Percentiles rank a stretch among this genome's conserved stretches.
Conservation (phyloP, 169 alveolate genomes). For the Plasmodium reichenowi region DNA sequence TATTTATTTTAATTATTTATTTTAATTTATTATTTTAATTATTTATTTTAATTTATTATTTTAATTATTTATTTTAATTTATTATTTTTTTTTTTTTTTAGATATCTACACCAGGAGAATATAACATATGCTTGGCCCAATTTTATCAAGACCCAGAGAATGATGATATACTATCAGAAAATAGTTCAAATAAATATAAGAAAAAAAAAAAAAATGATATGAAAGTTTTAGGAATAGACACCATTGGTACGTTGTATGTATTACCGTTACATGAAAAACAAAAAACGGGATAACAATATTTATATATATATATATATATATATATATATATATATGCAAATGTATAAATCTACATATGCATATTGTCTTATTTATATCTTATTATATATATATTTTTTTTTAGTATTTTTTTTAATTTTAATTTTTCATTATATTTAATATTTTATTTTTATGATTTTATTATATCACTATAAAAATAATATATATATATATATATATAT, state of each 20-base stretch:
- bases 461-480: too few species aligned
- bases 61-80: background rate
- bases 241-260: conserved; percentile 35
- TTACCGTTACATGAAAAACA: conserved; percentile 25
- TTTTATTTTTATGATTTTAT: too few species aligned
- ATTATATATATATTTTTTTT: background rate
- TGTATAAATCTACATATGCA: background rate
- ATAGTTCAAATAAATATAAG: conserved; percentile 12
- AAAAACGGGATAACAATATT: background rate
- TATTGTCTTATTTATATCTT: background rate
- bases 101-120: conserved; percentile 43
- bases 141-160: conserved; percentile 19
- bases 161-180: conserved; percentile 27
- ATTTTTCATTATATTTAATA: background rate
- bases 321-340: background rate
- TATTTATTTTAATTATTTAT: too few species aligned
- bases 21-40: too few species aligned
- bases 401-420: background rate
- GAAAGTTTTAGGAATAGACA: conserved; percentile 32
- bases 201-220: conserved; percentile 31
- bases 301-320: background rate
- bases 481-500: too few species aligned
- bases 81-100: background rate
- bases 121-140: conserved; percentile 33
- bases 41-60: too few species aligned